These are phyloP conservation scores for Colletotrichum tropicale DNA, from an alignment of 2,329 filamentous ascomycete genomes.

Conservation along the genomic window DNA sequence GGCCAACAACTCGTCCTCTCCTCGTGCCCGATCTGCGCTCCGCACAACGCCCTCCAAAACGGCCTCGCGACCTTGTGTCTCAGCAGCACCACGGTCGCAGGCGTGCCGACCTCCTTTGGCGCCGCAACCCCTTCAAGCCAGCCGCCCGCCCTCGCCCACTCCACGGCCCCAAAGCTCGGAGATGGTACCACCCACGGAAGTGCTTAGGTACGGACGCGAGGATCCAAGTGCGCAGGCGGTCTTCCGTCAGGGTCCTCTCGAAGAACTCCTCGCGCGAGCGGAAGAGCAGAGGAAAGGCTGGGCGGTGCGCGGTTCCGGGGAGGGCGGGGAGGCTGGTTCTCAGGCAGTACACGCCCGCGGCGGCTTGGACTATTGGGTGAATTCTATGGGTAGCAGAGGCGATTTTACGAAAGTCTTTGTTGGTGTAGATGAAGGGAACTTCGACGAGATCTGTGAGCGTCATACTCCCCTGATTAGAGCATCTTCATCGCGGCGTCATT, in stretches of 20 bases:
- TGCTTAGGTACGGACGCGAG: background rate
- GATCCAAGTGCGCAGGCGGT: background rate
- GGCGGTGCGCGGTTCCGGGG: background rate
- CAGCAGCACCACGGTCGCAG: background rate
- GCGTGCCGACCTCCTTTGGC: background rate
- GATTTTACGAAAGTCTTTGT: too few species aligned
- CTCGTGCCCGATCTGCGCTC: background rate
- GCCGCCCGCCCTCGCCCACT: background rate
- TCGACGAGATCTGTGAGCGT: background rate
- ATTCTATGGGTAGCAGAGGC: too few species aligned
- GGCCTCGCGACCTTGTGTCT: background rate
- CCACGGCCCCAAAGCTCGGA: background rate
- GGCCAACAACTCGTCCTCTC: background rate
- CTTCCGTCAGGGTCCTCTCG: background rate
- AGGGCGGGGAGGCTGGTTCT: background rate
- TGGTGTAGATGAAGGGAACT: background rate
- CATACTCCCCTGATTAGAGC: background rate
- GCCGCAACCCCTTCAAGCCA: background rate
- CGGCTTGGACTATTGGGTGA: too few species aligned
- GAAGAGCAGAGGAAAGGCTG: background rate
- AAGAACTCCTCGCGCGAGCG: background rate
- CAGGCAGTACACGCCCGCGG: background rate
- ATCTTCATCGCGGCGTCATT: rapidly evolving
- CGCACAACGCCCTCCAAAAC: background rate
- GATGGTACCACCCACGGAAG: background rate